phyloP scores from a whole-genome alignment of 2,329 filamentous ascomycete genomes.

The Alternaria triticina region DNA sequence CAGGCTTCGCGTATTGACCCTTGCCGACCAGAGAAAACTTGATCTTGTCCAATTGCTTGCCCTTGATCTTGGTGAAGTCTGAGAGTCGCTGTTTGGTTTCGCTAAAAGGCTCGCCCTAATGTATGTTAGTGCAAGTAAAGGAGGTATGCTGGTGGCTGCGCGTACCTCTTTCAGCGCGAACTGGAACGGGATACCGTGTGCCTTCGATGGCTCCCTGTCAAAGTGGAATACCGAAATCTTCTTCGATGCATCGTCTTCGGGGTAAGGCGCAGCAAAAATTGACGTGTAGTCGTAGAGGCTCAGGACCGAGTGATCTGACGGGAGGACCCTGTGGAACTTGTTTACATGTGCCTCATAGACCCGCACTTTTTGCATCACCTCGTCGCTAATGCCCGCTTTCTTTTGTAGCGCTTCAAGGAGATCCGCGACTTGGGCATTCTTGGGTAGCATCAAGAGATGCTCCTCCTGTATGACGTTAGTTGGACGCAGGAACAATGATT shows the following conservation, averaged over 20 bases:
- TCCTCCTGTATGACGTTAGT: slow-evolving; percentile 64
- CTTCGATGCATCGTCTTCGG: slow-evolving; percentile 69
- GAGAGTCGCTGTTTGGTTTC: slow-evolving; percentile 95
- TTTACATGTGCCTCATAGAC: slow-evolving; percentile 83
- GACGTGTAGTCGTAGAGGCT: slow-evolving; percentile 85
- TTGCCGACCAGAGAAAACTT: slow-evolving; percentile 82
- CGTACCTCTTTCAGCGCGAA: slow-evolving; percentile 81
- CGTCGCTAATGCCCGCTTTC: slow-evolving; percentile 79
- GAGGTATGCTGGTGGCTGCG: background rate
- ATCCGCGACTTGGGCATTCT: slow-evolving; percentile 81
- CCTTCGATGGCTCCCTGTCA: slow-evolving; percentile 83
- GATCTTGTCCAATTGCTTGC: slow-evolving; percentile 98
- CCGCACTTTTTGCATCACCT: slow-evolving; percentile 74
- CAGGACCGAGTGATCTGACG: slow-evolving; percentile 73
- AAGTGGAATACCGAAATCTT: slow-evolving; percentile 89
- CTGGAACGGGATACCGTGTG: slow-evolving; percentile 89
- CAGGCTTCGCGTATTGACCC: slow-evolving; percentile 74
- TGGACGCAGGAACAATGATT: background rate
- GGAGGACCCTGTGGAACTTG: slow-evolving; percentile 82
- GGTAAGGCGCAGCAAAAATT: slow-evolving; percentile 80
- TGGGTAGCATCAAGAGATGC: slow-evolving; percentile 84
- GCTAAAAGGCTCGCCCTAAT: slow-evolving; percentile 79
- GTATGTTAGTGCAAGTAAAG: slow-evolving; percentile 26
- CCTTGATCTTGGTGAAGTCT: slow-evolving; percentile 91
- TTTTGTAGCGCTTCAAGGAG: slow-evolving; percentile 77